A percentile compares a stretch with the other conserved stretches of the same genome.
Conservation (phyloP, 192 early-diverging fungal genomes). For the Mortierella claussenii region DNA sequence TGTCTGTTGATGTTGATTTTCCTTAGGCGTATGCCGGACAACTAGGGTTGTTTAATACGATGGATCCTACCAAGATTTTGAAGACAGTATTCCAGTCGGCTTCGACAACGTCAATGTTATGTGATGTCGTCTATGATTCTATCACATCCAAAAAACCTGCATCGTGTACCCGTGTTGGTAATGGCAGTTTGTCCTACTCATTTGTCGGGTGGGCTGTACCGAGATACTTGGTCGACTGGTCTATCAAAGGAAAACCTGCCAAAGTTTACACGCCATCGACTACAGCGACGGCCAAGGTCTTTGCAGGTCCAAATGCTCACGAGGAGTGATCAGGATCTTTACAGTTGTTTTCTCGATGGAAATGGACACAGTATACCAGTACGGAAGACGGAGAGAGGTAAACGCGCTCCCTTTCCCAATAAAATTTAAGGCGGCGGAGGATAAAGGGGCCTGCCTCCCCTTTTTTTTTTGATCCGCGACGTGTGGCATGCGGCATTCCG, state of each 20-base stretch:
- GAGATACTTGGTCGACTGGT: conserved; percentile 37
- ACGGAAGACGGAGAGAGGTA: background rate
- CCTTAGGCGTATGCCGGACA: conserved; percentile 4
- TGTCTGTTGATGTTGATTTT: too few relatives aligned
- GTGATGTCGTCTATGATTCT: conserved; percentile 41
- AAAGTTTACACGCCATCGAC: conserved; percentile 3
- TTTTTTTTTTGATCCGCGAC: too few relatives aligned
- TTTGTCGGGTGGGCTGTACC: conserved; percentile 45
- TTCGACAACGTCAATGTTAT: conserved; percentile 21
- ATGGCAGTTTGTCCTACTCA: conserved; percentile 31
- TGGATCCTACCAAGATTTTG: conserved; percentile 28
- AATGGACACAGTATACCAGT: background rate
- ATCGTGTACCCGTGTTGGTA: conserved; percentile 17
- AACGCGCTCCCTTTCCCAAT: too few relatives aligned
- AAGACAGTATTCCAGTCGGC: conserved; percentile 15
- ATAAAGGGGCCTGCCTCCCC: too few relatives aligned
- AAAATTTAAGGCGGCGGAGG: too few relatives aligned
- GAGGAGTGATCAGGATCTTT: background rate
- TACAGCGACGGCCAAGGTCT: conserved; percentile 31
- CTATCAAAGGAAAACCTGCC: conserved; percentile 16
- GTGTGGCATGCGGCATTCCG: too few relatives aligned
- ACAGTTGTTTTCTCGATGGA: too few relatives aligned
- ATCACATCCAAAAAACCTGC: conserved; percentile 27
- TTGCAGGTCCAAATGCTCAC: background rate
- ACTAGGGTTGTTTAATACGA: conserved; percentile 17